Evolutionary conservation across 345 rosid species (phyloP).

Genomic region (Salix purpurea): DNA sequence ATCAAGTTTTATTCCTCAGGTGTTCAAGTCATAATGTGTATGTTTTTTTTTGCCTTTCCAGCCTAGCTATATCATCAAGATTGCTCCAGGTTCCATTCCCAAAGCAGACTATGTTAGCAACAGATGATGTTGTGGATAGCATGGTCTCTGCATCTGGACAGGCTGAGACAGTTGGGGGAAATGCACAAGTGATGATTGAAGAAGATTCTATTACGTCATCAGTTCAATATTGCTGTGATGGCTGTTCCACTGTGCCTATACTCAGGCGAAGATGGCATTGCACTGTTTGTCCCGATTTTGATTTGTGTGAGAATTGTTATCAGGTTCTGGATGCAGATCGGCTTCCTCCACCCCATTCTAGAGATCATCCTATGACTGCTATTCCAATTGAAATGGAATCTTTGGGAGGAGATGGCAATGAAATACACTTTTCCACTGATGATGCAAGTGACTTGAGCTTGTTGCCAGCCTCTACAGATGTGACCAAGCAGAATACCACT

Average conservation of each 20-base stretch:
- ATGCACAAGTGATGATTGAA: slow-evolving; percentile 79
- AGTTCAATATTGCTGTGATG: slow-evolving; percentile 97
- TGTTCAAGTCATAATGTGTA: slow-evolving; percentile 11
- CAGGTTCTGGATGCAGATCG: slow-evolving; percentile 76
- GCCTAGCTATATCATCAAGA: slow-evolving; percentile 97
- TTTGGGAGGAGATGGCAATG: slow-evolving; percentile 75
- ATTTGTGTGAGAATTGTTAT: slow-evolving; percentile 93
- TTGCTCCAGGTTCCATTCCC: slow-evolving; percentile 99
- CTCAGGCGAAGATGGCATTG: slow-evolving; percentile 97
- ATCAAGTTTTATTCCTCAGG: slow-evolving; percentile 2
- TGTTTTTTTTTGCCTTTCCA: slow-evolving; percentile 28
- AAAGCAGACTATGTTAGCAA: slow-evolving; percentile 79
- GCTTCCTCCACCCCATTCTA: slow-evolving; percentile 88
- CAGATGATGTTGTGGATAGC: slow-evolving; percentile 74
- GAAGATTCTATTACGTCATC: slow-evolving; percentile 94
- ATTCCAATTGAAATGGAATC: slow-evolving; percentile 92
- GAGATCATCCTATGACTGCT: slow-evolving; percentile 95
- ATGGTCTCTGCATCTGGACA: slow-evolving; percentile 51
- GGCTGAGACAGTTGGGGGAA: slow-evolving; percentile 56
- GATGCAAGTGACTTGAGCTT: slow-evolving; percentile 56
- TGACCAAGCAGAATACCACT: slow-evolving; percentile 52
- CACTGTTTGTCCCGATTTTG: slow-evolving; percentile 96
- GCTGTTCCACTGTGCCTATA: slow-evolving; percentile 97
- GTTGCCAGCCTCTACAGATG: slow-evolving; percentile 45
- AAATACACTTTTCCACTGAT: slow-evolving; percentile 72